These are phyloP conservation scores for Bacidia gigantensis DNA, from an alignment of 495 filamentous ascomycete genomes.

Conservation along the genomic window DNA sequence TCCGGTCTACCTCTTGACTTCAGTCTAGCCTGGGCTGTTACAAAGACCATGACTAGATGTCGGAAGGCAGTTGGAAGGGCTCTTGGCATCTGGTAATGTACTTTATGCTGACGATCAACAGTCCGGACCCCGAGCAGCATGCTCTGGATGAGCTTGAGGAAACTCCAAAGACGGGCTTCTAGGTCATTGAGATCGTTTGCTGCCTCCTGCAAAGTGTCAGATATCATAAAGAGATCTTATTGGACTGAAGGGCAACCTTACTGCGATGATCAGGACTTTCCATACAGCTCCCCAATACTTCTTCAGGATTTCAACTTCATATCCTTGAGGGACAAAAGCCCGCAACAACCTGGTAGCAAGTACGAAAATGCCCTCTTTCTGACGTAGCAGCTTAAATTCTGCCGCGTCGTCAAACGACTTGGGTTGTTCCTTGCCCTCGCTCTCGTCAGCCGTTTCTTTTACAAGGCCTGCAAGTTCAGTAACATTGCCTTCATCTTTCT, in stretches of 20 bases:
- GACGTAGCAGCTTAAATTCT: too few relatives aligned
- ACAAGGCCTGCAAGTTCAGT: neutral
- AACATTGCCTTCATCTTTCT: neutral
- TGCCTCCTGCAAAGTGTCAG: neutral
- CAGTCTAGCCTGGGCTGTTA: neutral
- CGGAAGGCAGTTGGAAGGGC: conserved; percentile 9
- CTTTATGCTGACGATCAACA: conserved; percentile 4
- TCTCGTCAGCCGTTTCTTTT: neutral
- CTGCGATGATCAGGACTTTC: neutral
- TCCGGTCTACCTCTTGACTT: conserved; percentile 2
- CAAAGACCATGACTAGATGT: conserved; percentile 8
- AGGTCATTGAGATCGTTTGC: neutral
- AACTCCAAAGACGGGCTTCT: neutral
- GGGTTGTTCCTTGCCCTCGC: neutral
- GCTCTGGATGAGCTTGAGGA: neutral
- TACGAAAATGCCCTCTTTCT: neutral
- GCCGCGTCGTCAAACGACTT: too few relatives aligned
- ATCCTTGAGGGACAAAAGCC: neutral
- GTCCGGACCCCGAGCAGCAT: conserved; percentile 6
- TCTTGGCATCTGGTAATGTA: conserved; percentile 6
- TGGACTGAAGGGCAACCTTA: neutral
- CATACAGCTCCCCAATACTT: neutral
- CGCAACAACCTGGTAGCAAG: neutral
- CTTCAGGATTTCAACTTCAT: neutral
- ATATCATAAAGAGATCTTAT: neutral